Base-by-base conservation (phyloP, 2,329 filamentous ascomycete species). In the Beauveria pseudobassiana region DNA sequence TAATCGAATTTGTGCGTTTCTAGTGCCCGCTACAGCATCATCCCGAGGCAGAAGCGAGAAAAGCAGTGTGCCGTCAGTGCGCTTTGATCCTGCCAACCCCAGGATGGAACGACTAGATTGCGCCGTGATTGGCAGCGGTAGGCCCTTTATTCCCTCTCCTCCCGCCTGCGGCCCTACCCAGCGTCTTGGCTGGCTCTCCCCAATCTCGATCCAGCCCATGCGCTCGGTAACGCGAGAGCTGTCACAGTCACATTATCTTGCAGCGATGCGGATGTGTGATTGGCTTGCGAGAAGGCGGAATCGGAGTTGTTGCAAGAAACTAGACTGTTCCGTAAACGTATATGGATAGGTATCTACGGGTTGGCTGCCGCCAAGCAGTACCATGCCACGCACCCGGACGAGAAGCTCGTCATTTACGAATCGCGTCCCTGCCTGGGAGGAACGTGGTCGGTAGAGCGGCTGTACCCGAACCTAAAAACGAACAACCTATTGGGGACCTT, bases 401-500 rank as follows among this genome's bases (percentile, higher is more conserved):
- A 78, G 59, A 80, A 79, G 2, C 69, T 90, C 26, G 73, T 80
- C 1, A 69, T 90, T 10, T 73, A 89, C 34, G 88, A 91, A 52
- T 74, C 78, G 5, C 77, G 79, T 12, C 70, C 77, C 14, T 82
- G 82, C 0, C 68, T 87, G 5, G 90, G 89, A 1, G 89, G 90
- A 4, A 85, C 86, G 18, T 93, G 89, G 89, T 82, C 85, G 9
- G 77, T 83, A 61, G 77, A 87, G 43, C 81, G 88, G 1, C 73
- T 91, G 0, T 88, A 92, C 70, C 82, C 85, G 0, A 85, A 84
- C 1, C 78, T 93, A 54, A 88, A 86, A 67, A 86, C 83, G 59
- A 93, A 93, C 73, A 92, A 92, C 68, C 81, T 90, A 70, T 71
- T 87, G 12, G 88, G 89, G 3, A 88, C 84, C 0, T 90, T 87